Evolutionary conservation across 2,329 filamentous ascomycete species (phyloP), one percentile per base, ranked within the genome.

Genomic region (Achaetomium macrosporum): DNA sequence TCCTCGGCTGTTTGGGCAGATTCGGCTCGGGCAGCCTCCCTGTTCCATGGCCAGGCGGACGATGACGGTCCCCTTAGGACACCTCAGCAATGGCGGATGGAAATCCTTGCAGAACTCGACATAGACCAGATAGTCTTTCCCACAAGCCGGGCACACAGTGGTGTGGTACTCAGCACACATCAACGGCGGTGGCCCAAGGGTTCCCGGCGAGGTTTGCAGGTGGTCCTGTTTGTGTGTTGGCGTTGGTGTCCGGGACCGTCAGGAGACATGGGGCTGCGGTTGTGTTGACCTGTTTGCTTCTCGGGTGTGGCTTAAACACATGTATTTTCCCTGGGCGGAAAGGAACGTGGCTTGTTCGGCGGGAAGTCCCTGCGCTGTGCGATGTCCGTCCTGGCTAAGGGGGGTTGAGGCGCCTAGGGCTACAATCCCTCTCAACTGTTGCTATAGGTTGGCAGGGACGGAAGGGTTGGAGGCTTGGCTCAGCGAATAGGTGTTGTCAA

Each of bases 161-260:
- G 76, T 74, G 61, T 69, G 74, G 69, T 81, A 69, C 76, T 79
- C 77, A 66, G 69, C 75, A 73, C 79, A 82, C 79, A 82, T 82
- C 74, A 79, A 81, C 53, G 50, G 45, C 25, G 51, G 40, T 45
- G 50, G 37, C 42, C 47, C 51, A 52, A 42, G 30, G 25, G 43
- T 54, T 31, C 40, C 20, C 45, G 40, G 37, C 33, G 40, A 30
- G 36, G 33, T 36, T 17, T 41, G 39, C 35, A 43, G 52, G 51
- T 39, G 41, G 13, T 25, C 25, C 25, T 33, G 39, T 42, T 42
- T 43, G 43, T 33, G 55, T 15, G 54, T 40, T 29, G 17, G 33
- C 20, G 25, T 29, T 15, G 47, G 10, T 47, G 48, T 40, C 20
- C 30, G 35, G 37, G 29, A 39, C 31, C 20, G 41, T 45, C 41